Evolutionary conservation across 1,139 yeast genomes (phyloP).

Genomic region (Meyerozyma smithsonii): DNA sequence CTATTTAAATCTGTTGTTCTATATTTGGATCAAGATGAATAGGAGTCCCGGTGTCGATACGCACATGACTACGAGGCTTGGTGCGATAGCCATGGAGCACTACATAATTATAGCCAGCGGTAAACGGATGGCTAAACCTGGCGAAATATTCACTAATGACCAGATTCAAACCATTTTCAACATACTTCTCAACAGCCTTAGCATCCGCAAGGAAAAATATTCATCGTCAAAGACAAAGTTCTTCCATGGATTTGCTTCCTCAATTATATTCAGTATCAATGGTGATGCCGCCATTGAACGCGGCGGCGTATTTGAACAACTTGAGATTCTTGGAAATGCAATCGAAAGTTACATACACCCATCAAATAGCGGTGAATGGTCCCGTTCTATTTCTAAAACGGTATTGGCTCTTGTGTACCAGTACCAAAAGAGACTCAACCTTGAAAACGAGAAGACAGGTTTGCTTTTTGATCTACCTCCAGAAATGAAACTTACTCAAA

Average conservation of each 20-base stretch:
- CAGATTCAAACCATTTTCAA: conserved; percentile 61
- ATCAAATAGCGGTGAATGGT: conserved; percentile 85
- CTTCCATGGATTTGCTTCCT: conserved; percentile 56
- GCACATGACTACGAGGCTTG: conserved; percentile 62
- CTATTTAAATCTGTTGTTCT: conserved; percentile 63
- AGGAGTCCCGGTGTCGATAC: conserved; percentile 59
- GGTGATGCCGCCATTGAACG: conserved; percentile 39
- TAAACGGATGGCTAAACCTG: conserved; percentile 16
- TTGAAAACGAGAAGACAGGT: conserved; percentile 43
- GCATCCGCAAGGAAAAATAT: conserved; percentile 39
- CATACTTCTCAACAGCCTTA: conserved; percentile 49
- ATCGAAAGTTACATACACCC: conserved; percentile 89
- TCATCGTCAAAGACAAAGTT: conserved; percentile 38
- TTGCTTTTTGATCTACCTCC: conserved; percentile 41
- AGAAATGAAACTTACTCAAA: conserved; percentile 39
- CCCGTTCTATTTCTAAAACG: conserved; percentile 62
- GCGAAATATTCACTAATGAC: conserved; percentile 37
- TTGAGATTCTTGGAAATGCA: conserved; percentile 59
- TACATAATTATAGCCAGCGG: neutral
- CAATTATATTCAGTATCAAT: conserved; percentile 61
- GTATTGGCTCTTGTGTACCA: conserved; percentile 51
- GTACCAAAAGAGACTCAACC: conserved; percentile 53
- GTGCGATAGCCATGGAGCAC: conserved; percentile 51
- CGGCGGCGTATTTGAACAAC: conserved; percentile 48
- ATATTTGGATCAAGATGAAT: conserved; percentile 65